phyloP scores from a whole-genome alignment of 495 filamentous ascomycete genomes.

The Daldinia concentrica region DNA sequence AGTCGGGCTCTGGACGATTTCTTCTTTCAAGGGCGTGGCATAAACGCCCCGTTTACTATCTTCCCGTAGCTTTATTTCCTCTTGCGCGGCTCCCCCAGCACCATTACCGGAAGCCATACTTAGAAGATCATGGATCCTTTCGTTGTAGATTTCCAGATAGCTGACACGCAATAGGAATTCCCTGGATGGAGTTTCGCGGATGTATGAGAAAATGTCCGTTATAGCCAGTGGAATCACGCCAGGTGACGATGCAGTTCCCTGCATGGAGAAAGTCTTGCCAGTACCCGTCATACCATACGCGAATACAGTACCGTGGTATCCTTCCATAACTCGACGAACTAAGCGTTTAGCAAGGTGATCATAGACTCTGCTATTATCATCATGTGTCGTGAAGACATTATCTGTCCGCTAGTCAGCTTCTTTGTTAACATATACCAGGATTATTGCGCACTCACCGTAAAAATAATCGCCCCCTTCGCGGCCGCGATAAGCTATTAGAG shows the following conservation, averaged over 20 bases:
- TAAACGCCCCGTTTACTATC: conserved; percentile 97
- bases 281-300: conserved; percentile 99
- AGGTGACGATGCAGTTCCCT: conserved; percentile 94
- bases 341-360: conserved; percentile 92
- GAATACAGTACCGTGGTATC: conserved; percentile 97
- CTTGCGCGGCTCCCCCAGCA: conserved; percentile 61
- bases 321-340: conserved; percentile 97
- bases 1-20: conserved; percentile 97
- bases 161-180: conserved; percentile 97
- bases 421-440: background rate
- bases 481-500: conserved; percentile 82
- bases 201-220: conserved; percentile 98
- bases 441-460: conserved; percentile 72
- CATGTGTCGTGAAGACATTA: conserved; percentile 92
- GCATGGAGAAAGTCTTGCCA: conserved; percentile 99
- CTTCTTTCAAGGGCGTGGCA: conserved; percentile 94
- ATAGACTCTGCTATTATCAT: conserved; percentile 94
- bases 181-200: conserved; percentile 92
- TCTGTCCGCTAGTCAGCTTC: conserved; percentile 61
- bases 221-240: conserved; percentile 97
- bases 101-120: conserved; percentile 69
- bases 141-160: conserved; percentile 99
- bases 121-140: conserved; percentile 93
- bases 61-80: conserved; percentile 96
- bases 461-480: conserved; percentile 91